A percentile compares a stretch with the other conserved stretches of the same genome.
Conservation (phyloP, 2,329 filamentous ascomycete genomes). For the Myriosclerotinia curreyana region DNA sequence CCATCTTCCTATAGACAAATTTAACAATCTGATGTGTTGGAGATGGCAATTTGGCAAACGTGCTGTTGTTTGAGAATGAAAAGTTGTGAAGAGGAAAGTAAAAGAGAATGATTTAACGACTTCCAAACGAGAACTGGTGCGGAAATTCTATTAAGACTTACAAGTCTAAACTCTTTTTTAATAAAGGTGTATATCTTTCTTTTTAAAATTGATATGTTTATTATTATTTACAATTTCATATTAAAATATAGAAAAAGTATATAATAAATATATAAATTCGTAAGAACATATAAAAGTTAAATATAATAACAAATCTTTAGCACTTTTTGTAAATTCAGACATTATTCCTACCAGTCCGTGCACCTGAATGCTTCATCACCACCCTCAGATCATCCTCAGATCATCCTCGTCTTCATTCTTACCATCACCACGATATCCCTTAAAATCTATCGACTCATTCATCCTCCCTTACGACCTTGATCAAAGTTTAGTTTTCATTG, state of each 20-base stretch:
- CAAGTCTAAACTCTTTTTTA: no score
- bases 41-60: slow-evolving; percentile 5
- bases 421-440: background rate
- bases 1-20: background rate
- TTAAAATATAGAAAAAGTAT: no score
- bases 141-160: background rate
- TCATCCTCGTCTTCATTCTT: background rate
- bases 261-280: no score
- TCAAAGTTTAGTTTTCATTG: background rate
- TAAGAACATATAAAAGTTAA: no score
- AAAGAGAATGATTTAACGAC: slow-evolving; percentile 2
- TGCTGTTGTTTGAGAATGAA: background rate
- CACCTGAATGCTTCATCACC: background rate
- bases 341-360: no score
- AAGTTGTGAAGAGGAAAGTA: background rate
- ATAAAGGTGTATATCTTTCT: no score
- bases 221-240: no score
- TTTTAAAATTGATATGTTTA: no score
- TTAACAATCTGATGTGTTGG: background rate
- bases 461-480: background rate
- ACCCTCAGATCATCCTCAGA: background rate
- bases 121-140: slow-evolving; percentile 11
- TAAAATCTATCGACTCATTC: background rate
- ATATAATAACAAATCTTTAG: no score
- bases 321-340: no score